phyloP scores from a whole-genome alignment of 2,329 filamentous ascomycete genomes.

The Ceratocystis harringtonii region DNA sequence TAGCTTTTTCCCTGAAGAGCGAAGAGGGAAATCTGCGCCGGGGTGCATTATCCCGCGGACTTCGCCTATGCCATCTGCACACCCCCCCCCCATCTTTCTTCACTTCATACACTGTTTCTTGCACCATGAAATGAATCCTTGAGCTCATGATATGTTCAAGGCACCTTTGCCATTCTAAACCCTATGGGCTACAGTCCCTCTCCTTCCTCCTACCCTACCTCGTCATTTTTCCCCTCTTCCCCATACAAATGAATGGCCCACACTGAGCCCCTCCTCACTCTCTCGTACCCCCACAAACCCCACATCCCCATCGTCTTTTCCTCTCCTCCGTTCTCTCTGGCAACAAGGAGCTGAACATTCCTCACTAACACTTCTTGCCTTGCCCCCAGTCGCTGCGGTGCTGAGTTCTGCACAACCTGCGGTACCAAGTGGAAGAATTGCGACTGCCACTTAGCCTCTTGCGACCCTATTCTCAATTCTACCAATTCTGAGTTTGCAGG shows the following conservation, averaged over 20 bases:
- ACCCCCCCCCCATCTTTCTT: not conserved
- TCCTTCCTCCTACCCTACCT: not conserved
- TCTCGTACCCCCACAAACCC: not conserved
- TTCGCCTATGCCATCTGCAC: not conserved
- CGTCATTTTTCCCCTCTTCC: not conserved
- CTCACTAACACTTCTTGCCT: slow-evolving; percentile 20
- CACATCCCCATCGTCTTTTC: not conserved
- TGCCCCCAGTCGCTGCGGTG: slow-evolving; percentile 50
- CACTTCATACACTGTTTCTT: not conserved
- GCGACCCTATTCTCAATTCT: slow-evolving; percentile 27
- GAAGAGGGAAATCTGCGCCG: not conserved
- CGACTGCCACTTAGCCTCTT: slow-evolving; percentile 67
- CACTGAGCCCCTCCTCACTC: not conserved
- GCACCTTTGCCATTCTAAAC: not conserved
- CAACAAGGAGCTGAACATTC: slow-evolving; percentile 12
- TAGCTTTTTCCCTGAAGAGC: not conserved
- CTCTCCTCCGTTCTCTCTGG: slow-evolving; percentile 11
- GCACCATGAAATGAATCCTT: not conserved
- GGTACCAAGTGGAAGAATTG: slow-evolving; percentile 70
- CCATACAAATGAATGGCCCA: not conserved
- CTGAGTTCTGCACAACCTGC: slow-evolving; percentile 79
- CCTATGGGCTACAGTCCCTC: not conserved
- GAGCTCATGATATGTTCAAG: too few species aligned
- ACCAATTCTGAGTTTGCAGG: slow-evolving; percentile 18
- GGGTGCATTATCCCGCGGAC: not conserved